Evolutionary conservation across 345 rosid genomes (phyloP).

Genomic region (Aurinia saxatilis): DNA sequence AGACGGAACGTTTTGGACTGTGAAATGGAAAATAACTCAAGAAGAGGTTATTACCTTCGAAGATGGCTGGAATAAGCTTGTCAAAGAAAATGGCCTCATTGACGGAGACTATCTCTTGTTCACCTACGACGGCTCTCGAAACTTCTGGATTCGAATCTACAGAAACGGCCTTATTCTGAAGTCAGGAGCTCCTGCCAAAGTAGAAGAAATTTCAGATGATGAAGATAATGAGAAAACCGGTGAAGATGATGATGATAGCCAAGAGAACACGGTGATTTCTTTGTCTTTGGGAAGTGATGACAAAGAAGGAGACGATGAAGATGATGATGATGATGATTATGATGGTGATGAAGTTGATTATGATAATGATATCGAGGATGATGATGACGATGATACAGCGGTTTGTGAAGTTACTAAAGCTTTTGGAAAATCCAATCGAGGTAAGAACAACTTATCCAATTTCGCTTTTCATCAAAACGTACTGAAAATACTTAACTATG

Average conservation of each 20-base stretch:
- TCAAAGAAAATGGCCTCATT: neutral
- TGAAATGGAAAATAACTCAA: slow-evolving; percentile 2
- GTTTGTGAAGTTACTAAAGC: slow-evolving; percentile 6
- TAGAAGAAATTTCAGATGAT: slow-evolving; percentile 19
- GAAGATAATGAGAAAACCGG: neutral
- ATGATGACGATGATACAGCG: neutral
- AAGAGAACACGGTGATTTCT: slow-evolving; percentile 6
- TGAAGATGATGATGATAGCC: neutral
- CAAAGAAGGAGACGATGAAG: neutral
- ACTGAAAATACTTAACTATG: too few relatives aligned
- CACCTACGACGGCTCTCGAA: slow-evolving; percentile 14
- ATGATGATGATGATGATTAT: neutral
- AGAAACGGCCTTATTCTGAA: neutral
- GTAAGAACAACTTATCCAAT: too few relatives aligned
- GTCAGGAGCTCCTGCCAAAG: neutral
- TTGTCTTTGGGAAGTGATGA: slow-evolving; percentile 15
- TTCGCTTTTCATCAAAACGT: neutral
- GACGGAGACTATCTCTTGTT: slow-evolving; percentile 3
- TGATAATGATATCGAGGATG: too few relatives aligned
- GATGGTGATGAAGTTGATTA: too few relatives aligned
- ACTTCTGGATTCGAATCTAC: slow-evolving; percentile 9
- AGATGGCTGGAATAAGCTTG: slow-evolving; percentile 20
- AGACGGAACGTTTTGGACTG: slow-evolving; percentile 20
- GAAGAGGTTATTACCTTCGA: neutral
- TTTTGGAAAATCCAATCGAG: neutral